Base-by-base conservation (phyloP, 2,329 filamentous ascomycete genomes). In the Aspergillus costaricaensis region DNA sequence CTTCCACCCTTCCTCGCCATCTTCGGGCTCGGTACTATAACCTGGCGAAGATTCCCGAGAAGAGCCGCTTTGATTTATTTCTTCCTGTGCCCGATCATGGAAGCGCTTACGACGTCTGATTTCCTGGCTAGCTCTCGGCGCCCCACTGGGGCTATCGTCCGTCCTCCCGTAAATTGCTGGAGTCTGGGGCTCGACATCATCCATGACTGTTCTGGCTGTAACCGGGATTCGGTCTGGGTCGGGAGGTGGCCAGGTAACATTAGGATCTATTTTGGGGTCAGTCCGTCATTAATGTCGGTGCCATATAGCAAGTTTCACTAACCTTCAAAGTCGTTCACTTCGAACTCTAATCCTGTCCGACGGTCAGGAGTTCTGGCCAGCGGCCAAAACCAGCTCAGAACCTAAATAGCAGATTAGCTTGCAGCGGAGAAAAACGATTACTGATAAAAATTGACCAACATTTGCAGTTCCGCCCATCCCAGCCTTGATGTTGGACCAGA, bases 321-420 rank as follows among this genome's bases (percentile, higher is more conserved):
- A 67, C 83, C 82, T 74, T 88, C 85, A 62, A 89, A 87, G 1
- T 79, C 86, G 68, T 89, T 88, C 2, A 81, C 82, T 64, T 84
- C 79, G 65, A 85, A 88, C 0, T 74, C 69, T 50, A 80, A 65
- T 1, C 85, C 85, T 32, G 76, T 80, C 2, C 72, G 68, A 2
- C 80, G 68, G 7, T 75, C 70, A 2, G 83, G 83, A 23, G 83
- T 84, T 4, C 74, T 65, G 1, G 85, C 78, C 57, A 89, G 79
- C 2, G 86, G 86, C 81, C 84, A 88, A 52, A 88, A 79, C 86
- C 86, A 88, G 19, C 77, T 74, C 0, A 88, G 60, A 1, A 84
- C 12, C 15, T 25, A 17, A 4, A 44, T 5, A 36, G 4, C 2
- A 36, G 4, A 36, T 36, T 36, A 36, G 32, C 25, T 27, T 27